phyloP scores from a whole-genome alignment of 2,329 filamentous ascomycete genomes.

The Fusarium denticulatum region DNA sequence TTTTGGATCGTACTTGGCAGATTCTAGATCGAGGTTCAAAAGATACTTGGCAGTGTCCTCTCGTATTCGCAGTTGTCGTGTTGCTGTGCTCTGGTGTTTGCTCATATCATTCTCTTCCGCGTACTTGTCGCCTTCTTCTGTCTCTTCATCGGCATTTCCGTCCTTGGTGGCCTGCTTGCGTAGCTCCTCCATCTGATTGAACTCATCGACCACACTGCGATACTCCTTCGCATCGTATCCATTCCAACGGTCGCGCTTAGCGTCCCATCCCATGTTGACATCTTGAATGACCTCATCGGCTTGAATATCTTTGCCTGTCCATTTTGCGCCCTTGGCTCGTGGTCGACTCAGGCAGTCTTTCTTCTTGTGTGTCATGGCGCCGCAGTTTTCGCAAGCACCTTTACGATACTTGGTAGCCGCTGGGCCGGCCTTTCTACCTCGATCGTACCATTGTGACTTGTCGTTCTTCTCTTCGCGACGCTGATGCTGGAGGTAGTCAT shows the following conservation, averaged over 20 bases:
- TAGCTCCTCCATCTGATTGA: conserved; percentile 84
- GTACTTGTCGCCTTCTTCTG: conserved; percentile 76
- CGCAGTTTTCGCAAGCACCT: conserved; percentile 98
- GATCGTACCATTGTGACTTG: conserved; percentile 90
- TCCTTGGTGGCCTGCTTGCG: conserved; percentile 62
- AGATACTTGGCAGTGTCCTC: conserved; percentile 98
- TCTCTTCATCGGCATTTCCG: conserved; percentile 61
- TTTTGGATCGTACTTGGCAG: conserved; percentile 97
- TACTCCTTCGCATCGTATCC: conserved; percentile 95
- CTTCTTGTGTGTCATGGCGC: conserved; percentile 93
- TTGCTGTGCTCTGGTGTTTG: conserved; percentile 88
- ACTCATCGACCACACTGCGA: conserved; percentile 86
- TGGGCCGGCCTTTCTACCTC: conserved; percentile 83
- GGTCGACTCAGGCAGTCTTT: conserved; percentile 93
- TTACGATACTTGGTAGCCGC: conserved; percentile 97
- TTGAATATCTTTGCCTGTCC: conserved; percentile 92
- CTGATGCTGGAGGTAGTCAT: conserved; percentile 97
- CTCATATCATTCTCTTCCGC: conserved; percentile 98
- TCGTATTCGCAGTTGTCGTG: conserved; percentile 87
- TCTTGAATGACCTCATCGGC: conserved; percentile 90
- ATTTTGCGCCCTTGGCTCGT: conserved; percentile 88
- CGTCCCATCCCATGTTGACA: conserved; percentile 91
- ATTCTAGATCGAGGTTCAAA: conserved; percentile 92
- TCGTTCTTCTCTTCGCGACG: conserved; percentile 71
- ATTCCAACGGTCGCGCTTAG: conserved; percentile 97